Conservation (phyloP, 768 basidiomycete genomes). For the Serpula lacrymans region DNA sequence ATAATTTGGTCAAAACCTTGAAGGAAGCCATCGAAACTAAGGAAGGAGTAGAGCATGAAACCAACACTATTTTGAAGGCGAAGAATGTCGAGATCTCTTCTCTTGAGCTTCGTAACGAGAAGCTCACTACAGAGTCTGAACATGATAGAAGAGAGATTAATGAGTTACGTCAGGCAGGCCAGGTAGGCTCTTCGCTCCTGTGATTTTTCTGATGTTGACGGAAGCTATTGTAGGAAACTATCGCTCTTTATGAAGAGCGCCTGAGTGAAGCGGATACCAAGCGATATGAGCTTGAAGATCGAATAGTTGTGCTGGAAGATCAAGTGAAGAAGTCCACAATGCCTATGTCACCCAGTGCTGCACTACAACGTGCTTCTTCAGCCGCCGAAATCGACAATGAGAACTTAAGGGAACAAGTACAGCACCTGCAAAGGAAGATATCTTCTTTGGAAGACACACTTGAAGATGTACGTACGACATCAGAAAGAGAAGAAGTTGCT, state of each 20-base stretch:
- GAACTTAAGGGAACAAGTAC: conserved; percentile 83
- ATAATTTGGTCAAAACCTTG: conserved; percentile 43
- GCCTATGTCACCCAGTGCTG: conserved; percentile 32
- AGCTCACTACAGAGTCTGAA: conserved; percentile 43
- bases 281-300: conserved; percentile 76
- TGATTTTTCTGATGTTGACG: conserved; percentile 5
- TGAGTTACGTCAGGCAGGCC: conserved; percentile 83
- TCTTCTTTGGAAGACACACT: conserved; percentile 76
- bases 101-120: conserved; percentile 47
- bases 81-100: conserved; percentile 60
- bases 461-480: conserved; percentile 66
- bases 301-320: conserved; percentile 56
- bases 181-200: conserved; percentile 44
- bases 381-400: conserved; percentile 96
- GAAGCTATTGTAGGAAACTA: conserved; percentile 67
- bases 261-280: conserved; percentile 65
- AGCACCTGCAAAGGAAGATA: conserved; percentile 79
- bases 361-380: conserved; percentile 46
- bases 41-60: conserved; percentile 48
- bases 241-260: conserved; percentile 90
- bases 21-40: conserved; percentile 52
- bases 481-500: conserved; percentile 71
- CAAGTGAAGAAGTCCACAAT: conserved; percentile 31
- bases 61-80: conserved; percentile 44
- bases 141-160: conserved; percentile 74